These are phyloP conservation scores for Boletus pseudo-olivaceus DNA, from an alignment of 768 basidiomycete genomes.

Conservation along the genomic window DNA sequence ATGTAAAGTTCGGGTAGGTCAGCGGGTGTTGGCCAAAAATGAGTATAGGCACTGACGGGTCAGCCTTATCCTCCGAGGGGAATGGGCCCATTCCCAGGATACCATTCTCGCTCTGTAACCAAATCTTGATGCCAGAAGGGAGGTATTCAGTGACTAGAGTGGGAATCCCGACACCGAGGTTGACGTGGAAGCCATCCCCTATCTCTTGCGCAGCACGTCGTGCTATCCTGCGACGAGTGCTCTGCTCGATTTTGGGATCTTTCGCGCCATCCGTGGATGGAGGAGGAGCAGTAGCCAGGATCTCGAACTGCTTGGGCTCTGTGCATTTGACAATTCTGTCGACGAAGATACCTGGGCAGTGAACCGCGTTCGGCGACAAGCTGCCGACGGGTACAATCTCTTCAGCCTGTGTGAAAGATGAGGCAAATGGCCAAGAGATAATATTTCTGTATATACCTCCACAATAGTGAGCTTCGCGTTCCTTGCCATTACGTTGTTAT, in stretches of 20 bases:
- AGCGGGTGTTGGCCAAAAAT: slow-evolving; percentile 1
- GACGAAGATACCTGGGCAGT: slow-evolving; percentile 78
- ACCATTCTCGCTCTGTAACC: slow-evolving; percentile 87
- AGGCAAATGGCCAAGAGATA: slow-evolving; percentile 1
- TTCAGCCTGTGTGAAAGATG: slow-evolving; percentile 57
- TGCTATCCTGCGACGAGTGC: slow-evolving; percentile 67
- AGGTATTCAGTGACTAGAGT: slow-evolving; percentile 79
- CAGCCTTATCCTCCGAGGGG: slow-evolving; percentile 71
- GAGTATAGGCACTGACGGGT: slow-evolving; percentile 53
- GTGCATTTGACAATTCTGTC: slow-evolving; percentile 80
- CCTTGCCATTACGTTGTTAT: slow-evolving; percentile 78
- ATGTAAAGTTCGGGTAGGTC: slow-evolving; percentile 36
- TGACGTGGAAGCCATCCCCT: slow-evolving; percentile 81
- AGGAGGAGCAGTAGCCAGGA: slow-evolving; percentile 56
- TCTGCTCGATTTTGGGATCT: slow-evolving; percentile 47
- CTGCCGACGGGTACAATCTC: slow-evolving; percentile 79
- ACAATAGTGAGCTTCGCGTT: slow-evolving; percentile 86
- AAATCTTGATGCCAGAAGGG: slow-evolving; percentile 65
- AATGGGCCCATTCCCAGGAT: slow-evolving; percentile 86
- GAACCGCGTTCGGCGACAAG: slow-evolving; percentile 77
- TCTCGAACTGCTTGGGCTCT: slow-evolving; percentile 70
- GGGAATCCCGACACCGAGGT: slow-evolving; percentile 88
- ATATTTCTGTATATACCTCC: slow-evolving; percentile 48
- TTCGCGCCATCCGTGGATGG: slow-evolving; percentile 37
- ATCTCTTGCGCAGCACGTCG: slow-evolving; percentile 84